These are phyloP conservation scores for Penicillium occitanis DNA, from an alignment of 2,329 filamentous ascomycete genomes.

Conservation along the genomic window DNA sequence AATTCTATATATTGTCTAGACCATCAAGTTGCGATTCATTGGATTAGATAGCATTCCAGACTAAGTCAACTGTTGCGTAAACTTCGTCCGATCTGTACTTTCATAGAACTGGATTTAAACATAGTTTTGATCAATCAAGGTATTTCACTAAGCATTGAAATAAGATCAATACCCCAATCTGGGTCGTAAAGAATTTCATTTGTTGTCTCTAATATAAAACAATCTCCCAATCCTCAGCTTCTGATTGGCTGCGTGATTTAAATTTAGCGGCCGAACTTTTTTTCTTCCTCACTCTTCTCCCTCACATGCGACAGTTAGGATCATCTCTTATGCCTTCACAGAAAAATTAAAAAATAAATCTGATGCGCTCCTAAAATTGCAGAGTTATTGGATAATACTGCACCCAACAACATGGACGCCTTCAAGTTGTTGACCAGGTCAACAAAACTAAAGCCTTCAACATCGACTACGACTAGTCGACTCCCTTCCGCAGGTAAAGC, in stretches of 20 bases:
- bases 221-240: conserved; percentile 12
- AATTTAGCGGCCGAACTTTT: conserved; percentile 15
- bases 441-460: conserved; percentile 42
- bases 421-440: conserved; percentile 48
- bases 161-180: not conserved
- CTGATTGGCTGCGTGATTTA: conserved; percentile 34
- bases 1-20: not conserved
- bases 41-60: not conserved
- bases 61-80: not conserved
- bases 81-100: not conserved
- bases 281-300: not conserved
- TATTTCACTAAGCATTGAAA: not conserved
- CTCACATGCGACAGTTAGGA: not conserved
- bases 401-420: conserved; percentile 43
- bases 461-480: conserved; percentile 29
- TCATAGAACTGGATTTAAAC: not conserved
- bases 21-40: not conserved
- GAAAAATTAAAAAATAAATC: too few species aligned
- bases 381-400: not conserved
- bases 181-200: not conserved
- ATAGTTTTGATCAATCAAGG: not conserved
- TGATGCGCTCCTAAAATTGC: not conserved
- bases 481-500: conserved; percentile 45
- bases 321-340: not conserved
- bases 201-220: not conserved